These are phyloP conservation scores for Vitis amurensis DNA, from an alignment of 164 flowering plant genomes.

Conservation along the genomic window DNA sequence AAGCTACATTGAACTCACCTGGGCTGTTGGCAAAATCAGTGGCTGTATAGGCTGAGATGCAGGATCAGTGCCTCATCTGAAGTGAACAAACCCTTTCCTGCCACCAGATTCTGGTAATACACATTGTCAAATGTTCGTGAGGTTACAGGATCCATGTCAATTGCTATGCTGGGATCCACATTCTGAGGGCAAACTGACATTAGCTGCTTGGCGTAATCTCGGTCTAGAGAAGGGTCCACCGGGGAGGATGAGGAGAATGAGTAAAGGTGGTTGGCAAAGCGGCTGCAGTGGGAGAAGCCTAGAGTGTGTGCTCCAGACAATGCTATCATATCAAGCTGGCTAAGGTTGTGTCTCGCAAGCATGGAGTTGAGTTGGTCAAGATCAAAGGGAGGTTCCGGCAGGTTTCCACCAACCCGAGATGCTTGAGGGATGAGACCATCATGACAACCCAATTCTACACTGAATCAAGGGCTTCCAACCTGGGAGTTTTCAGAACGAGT, in stretches of 20 bases:
- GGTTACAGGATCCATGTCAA: conserved; percentile 63
- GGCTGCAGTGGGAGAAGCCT: conserved; percentile 78
- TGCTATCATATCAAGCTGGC: conserved; percentile 63
- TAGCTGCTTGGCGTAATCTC: conserved; percentile 61
- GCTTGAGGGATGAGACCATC: conserved; percentile 68
- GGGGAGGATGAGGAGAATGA: conserved; percentile 38
- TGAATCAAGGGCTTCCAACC: conserved; percentile 68
- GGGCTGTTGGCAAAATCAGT: conserved; percentile 44
- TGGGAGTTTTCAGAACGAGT: conserved; percentile 13
- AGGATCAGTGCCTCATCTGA: conserved; percentile 61
- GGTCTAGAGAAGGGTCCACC: conserved; percentile 63
- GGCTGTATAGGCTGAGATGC: conserved; percentile 41
- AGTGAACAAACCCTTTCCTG: conserved; percentile 62
- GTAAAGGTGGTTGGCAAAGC: conserved; percentile 61
- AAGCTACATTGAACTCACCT: conserved; percentile 41
- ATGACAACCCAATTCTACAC: conserved; percentile 66
- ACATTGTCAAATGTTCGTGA: conserved; percentile 59
- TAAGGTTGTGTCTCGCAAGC: conserved; percentile 48
- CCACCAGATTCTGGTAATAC: conserved; percentile 59
- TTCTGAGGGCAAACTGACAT: conserved; percentile 45
- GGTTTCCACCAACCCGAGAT: conserved; percentile 53
- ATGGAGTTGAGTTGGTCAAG: conserved; percentile 42
- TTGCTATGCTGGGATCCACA: conserved; percentile 52
- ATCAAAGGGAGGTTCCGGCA: conserved; percentile 54
- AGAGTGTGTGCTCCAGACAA: conserved; percentile 84